Evolutionary conservation across 2,329 filamentous ascomycete genomes (phyloP).

Genomic region (Epichloe bromicola): DNA sequence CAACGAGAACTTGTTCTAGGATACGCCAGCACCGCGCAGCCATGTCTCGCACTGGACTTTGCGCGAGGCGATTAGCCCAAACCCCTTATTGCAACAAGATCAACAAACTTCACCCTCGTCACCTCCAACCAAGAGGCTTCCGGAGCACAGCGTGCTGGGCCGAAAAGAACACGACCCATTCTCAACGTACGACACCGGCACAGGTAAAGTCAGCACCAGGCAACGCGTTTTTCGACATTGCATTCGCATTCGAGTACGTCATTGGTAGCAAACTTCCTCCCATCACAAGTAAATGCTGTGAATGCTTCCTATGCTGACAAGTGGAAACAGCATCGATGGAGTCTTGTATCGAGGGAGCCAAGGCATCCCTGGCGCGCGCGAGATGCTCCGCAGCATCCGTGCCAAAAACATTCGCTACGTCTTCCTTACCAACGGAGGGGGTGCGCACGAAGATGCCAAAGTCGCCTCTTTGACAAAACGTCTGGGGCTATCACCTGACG

Average conservation of each 20-base stretch:
- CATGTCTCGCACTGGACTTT: conserved; percentile 3
- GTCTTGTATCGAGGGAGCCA: conserved; percentile 78
- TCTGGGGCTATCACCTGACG: conserved; percentile 17
- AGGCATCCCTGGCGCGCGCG: conserved; percentile 64
- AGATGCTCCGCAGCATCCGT: conserved; percentile 62
- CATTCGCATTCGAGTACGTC: conserved; percentile 25
- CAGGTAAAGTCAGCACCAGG: conserved; percentile 5
- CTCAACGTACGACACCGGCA: neutral
- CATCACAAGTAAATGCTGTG: neutral
- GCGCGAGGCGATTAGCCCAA: neutral
- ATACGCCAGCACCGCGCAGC: neutral
- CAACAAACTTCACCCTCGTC: neutral
- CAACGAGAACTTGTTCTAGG: no score
- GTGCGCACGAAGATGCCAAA: conserved; percentile 53
- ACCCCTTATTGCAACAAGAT: neutral
- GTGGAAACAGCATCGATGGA: conserved; percentile 58
- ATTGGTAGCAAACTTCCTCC: neutral
- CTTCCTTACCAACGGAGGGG: conserved; percentile 89
- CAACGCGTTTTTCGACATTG: conserved; percentile 20
- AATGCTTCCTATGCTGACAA: neutral
- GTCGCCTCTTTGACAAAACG: conserved; percentile 21
- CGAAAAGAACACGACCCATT: neutral
- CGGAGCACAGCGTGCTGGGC: neutral
- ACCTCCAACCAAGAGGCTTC: neutral
- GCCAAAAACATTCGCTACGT: conserved; percentile 75